These are phyloP conservation scores for Amanita fuliginea DNA, from an alignment of 768 basidiomycete genomes.

Conservation along the genomic window DNA sequence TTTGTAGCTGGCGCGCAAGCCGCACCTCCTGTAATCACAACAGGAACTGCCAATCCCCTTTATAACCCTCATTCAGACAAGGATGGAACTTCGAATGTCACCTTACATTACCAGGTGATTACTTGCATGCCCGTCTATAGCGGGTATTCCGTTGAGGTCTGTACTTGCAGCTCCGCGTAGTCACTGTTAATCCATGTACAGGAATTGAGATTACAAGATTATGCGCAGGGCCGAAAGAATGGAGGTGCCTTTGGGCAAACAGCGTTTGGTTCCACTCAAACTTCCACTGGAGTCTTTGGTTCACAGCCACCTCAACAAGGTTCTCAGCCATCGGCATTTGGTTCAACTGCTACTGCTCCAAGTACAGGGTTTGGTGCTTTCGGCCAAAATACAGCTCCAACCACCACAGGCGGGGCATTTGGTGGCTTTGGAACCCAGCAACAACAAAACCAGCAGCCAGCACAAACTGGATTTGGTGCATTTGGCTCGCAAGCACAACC, in stretches of 20 bases:
- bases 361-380: constrained; percentile 34
- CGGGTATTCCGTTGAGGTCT: constrained; percentile 68
- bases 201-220: constrained; percentile 74
- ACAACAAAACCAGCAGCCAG: constrained; percentile 18
- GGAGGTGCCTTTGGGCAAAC: constrained; percentile 52
- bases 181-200: constrained; percentile 15
- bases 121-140: constrained; percentile 70
- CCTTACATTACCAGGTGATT: constrained; percentile 73
- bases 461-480: constrained; percentile 29
- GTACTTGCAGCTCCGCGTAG: constrained; percentile 11
- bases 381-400: constrained; percentile 17
- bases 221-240: constrained; percentile 62
- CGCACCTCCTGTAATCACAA: constrained; percentile 41
- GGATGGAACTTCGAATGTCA: constrained; percentile 31
- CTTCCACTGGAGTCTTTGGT: constrained; percentile 36
- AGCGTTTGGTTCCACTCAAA: constrained; percentile 34
- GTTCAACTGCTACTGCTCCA: constrained; percentile 19
- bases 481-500: constrained; percentile 38
- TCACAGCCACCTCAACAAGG: constrained; percentile 24
- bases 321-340: constrained; percentile 25
- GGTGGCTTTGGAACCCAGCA: constrained; percentile 18
- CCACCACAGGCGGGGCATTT: constrained; percentile 23
- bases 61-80: constrained; percentile 56
- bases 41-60: constrained; percentile 58
- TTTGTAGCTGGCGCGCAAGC: constrained; percentile 9